These are phyloP conservation scores for Trametes villosa DNA, from an alignment of 768 basidiomycete species.

Conservation along the genomic window DNA sequence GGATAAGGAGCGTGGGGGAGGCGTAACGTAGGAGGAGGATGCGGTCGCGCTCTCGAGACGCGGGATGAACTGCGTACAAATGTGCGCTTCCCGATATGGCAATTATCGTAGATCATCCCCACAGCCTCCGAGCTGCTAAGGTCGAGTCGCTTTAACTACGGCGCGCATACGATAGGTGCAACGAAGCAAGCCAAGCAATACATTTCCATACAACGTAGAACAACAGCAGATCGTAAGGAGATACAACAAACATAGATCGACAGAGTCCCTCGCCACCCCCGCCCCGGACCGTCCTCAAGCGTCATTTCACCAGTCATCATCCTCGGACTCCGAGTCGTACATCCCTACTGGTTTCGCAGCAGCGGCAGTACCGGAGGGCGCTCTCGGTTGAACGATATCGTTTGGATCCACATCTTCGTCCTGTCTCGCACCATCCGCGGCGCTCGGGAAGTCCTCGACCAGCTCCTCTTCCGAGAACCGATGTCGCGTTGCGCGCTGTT, in stretches of 20 bases:
- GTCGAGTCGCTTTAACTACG: no score
- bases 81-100: conserved; percentile 25
- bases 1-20: conserved; percentile 19
- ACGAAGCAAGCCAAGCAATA: not conserved
- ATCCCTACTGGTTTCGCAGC: not conserved
- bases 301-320: conserved; percentile 4
- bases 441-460: not conserved
- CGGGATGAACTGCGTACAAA: conserved; percentile 16
- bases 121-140: no score
- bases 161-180: not conserved
- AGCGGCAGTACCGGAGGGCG: not conserved
- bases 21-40: conserved; percentile 17
- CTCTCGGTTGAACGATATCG: conserved; percentile 5
- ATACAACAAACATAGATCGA: not conserved
- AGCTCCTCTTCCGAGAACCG: conserved; percentile 14
- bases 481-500: conserved; percentile 22
- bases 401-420: conserved; percentile 26
- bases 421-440: not conserved
- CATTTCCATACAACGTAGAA: not conserved
- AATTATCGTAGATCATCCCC: conserved; percentile 15
- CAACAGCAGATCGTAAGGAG: no score
- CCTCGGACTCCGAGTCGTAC: conserved; percentile 19
- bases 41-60: conserved; percentile 6
- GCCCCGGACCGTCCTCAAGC: not conserved
- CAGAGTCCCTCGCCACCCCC: not conserved